phyloP scores from a whole-genome alignment of 2,329 filamentous ascomycete genomes.

The Cladorrhinum sp. region DNA sequence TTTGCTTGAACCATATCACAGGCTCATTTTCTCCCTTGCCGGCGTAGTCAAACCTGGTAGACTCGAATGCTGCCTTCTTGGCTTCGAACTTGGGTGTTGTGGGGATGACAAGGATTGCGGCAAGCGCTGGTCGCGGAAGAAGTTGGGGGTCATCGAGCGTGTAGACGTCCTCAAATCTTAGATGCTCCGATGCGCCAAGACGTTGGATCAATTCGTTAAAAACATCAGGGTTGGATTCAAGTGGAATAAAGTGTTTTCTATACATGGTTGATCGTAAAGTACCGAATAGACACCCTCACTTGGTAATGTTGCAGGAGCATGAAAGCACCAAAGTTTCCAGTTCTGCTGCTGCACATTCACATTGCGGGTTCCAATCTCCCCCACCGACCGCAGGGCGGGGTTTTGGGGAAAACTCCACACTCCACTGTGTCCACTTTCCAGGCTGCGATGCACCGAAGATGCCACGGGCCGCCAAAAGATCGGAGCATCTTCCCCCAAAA shows the following conservation, averaged over 20 bases:
- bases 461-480: neutral
- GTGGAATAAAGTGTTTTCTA: slow-evolving; percentile 32
- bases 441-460: neutral
- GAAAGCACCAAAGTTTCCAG: too few species aligned
- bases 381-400: neutral
- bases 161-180: slow-evolving; percentile 68
- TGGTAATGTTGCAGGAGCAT: neutral
- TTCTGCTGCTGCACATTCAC: too few species aligned
- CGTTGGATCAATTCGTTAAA: slow-evolving; percentile 63
- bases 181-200: slow-evolving; percentile 55
- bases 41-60: slow-evolving; percentile 15
- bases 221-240: slow-evolving; percentile 57
- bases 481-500: too few species aligned
- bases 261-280: neutral
- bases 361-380: neutral
- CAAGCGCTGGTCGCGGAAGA: slow-evolving; percentile 63
- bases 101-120: slow-evolving; percentile 67
- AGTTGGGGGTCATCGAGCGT: slow-evolving; percentile 65
- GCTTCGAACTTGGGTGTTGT: slow-evolving; percentile 59
- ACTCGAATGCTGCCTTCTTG: slow-evolving; percentile 40
- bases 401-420: neutral
- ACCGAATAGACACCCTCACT: neutral
- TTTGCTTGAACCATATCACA: slow-evolving; percentile 19
- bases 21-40: slow-evolving; percentile 6
- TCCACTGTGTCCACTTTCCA: neutral